These are phyloP conservation scores for Phylloporus rhodoxanthus DNA, from an alignment of 768 basidiomycete species.

Conservation along the genomic window DNA sequence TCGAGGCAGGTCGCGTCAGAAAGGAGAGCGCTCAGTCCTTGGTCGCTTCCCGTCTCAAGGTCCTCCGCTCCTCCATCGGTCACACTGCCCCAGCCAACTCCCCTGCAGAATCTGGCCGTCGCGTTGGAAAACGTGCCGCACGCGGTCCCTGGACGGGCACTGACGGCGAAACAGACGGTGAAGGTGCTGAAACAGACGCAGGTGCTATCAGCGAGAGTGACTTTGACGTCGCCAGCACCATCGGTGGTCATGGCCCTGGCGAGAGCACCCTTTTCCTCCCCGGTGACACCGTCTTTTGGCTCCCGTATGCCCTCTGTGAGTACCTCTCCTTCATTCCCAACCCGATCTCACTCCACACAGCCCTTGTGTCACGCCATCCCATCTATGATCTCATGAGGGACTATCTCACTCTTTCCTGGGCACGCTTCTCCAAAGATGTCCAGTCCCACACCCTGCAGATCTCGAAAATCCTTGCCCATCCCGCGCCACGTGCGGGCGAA, in stretches of 20 bases:
- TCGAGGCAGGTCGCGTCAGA: constrained; percentile 71
- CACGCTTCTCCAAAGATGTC: constrained; percentile 89
- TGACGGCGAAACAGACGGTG: constrained; percentile 68
- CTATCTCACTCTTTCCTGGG: constrained; percentile 93
- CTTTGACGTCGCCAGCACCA: constrained; percentile 73
- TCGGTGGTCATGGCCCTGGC: constrained; percentile 70
- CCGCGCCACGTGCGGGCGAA: constrained; percentile 82
- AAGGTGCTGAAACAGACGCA: constrained; percentile 63
- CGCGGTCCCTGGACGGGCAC: constrained; percentile 69
- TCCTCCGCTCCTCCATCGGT: constrained; percentile 49
- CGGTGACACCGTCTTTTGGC: constrained; percentile 89
- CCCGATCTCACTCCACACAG: constrained; percentile 33
- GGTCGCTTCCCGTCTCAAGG: constrained; percentile 61
- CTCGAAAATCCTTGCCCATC: constrained; percentile 80
- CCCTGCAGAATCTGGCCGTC: constrained; percentile 47
- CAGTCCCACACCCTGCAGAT: constrained; percentile 89
- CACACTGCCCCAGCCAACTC: constrained; percentile 39
- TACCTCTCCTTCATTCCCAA: constrained; percentile 10
- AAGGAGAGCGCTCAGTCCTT: constrained; percentile 77
- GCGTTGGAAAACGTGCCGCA: constrained; percentile 54
- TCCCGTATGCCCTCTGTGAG: constrained; percentile 87
- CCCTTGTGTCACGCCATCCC: constrained; percentile 84
- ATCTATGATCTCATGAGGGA: constrained; percentile 95
- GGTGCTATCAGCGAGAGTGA: constrained; percentile 83
- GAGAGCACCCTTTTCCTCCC: constrained; percentile 87